Conservation (phyloP, 805 yeast genomes). For the Wickerhamomyces hampshirensis region DNA sequence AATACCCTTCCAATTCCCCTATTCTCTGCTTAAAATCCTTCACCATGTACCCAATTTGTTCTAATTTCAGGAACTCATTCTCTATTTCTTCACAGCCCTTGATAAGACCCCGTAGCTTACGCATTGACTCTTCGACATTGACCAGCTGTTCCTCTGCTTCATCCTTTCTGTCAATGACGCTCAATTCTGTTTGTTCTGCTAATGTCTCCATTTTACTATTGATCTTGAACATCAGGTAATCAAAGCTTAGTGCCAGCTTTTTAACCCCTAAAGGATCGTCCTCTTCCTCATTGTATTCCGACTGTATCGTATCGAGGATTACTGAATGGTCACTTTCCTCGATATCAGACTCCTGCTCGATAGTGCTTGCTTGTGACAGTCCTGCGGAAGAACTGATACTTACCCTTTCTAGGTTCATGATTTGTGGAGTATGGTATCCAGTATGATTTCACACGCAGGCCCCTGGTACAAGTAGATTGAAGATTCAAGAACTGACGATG, state of each 20-base stretch:
- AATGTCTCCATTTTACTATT: constrained; percentile 48
- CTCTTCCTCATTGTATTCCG: constrained; percentile 23
- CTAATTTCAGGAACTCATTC: constrained; percentile 42
- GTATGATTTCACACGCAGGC: no score
- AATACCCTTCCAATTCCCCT: constrained; percentile 27
- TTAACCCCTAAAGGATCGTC: constrained; percentile 63
- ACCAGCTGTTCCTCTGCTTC: constrained; percentile 17
- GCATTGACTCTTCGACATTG: constrained; percentile 37
- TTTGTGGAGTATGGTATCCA: no score
- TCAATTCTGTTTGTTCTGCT: constrained; percentile 36
- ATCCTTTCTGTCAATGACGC: constrained; percentile 23
- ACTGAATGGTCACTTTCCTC: no score
- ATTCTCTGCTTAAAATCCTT: constrained; percentile 37
- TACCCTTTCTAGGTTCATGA: no score
- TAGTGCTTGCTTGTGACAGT: neutral
- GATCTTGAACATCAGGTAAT: constrained; percentile 59
- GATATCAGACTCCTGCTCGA: constrained; percentile 2
- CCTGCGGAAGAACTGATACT: neutral
- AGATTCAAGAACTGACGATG: no score
- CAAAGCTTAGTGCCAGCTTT: constrained; percentile 56
- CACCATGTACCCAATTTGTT: constrained; percentile 40
- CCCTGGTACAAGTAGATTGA: no score
- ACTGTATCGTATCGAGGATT: no score
- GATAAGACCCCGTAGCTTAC: constrained; percentile 35
- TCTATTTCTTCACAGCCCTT: constrained; percentile 47